These are phyloP conservation scores for Gossypium trilobum DNA, from an alignment of 441 rosid species.

Conservation along the genomic window DNA sequence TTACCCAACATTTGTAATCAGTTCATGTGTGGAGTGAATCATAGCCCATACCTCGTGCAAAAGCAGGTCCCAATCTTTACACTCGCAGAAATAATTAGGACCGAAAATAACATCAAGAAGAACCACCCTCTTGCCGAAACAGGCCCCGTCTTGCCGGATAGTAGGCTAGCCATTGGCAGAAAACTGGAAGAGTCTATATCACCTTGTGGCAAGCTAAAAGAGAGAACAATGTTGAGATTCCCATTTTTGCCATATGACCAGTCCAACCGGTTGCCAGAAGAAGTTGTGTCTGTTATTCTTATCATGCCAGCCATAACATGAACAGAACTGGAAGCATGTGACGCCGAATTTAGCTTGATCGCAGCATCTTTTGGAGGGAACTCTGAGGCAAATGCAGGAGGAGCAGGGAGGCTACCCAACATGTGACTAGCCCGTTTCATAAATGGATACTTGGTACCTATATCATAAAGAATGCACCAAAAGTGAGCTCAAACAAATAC, in stretches of 20 bases:
- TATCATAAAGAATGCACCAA: slow-evolving; percentile 10
- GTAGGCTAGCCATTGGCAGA: slow-evolving; percentile 15
- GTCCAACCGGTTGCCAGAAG: slow-evolving; percentile 36
- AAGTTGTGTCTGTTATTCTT: slow-evolving; percentile 48
- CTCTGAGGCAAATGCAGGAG: slow-evolving; percentile 80
- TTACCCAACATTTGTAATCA: neutral
- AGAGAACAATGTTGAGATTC: slow-evolving; percentile 47
- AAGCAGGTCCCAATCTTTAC: slow-evolving; percentile 47
- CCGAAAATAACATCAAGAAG: slow-evolving; percentile 54
- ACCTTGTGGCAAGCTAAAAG: slow-evolving; percentile 35
- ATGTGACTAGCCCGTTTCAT: slow-evolving; percentile 61
- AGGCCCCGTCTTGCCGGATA: slow-evolving; percentile 37
- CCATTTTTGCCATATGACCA: slow-evolving; percentile 64
- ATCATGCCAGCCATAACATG: slow-evolving; percentile 86
- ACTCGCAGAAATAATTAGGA: slow-evolving; percentile 54
- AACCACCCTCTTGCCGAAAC: slow-evolving; percentile 41
- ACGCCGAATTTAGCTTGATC: slow-evolving; percentile 41
- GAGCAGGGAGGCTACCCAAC: slow-evolving; percentile 65
- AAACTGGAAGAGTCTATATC: slow-evolving; percentile 18
- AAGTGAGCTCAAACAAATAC: neutral
- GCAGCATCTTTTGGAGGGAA: slow-evolving; percentile 63
- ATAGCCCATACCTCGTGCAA: slow-evolving; percentile 37
- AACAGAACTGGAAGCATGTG: slow-evolving; percentile 69
- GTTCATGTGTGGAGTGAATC: neutral
- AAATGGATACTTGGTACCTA: slow-evolving; percentile 61